Evolutionary conservation across 2,329 filamentous ascomycete genomes (phyloP).

Genomic region (Epichloe festucae): DNA sequence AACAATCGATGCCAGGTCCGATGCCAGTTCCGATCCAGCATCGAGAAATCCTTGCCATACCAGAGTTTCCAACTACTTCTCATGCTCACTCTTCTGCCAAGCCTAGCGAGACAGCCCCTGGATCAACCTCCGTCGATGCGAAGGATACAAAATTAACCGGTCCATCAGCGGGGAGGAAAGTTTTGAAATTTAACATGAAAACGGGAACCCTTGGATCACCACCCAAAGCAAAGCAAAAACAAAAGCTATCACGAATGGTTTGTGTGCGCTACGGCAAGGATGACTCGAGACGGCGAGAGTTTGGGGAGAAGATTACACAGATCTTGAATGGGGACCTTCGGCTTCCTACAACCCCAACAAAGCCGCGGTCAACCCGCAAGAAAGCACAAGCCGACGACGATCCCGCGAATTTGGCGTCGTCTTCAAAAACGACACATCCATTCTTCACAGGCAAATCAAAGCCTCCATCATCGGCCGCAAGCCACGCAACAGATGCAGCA

Average conservation of each 20-base stretch:
- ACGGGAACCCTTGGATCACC: slow-evolving; percentile 52
- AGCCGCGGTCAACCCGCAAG: background rate
- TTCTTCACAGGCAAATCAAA: slow-evolving; percentile 28
- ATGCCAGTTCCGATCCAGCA: background rate
- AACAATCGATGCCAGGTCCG: background rate
- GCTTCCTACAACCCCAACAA: slow-evolving; percentile 12
- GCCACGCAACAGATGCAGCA: slow-evolving; percentile 9
- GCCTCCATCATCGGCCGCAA: slow-evolving; percentile 10
- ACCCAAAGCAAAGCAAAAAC: slow-evolving; percentile 36
- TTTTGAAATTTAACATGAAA: slow-evolving; percentile 44
- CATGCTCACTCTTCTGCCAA: background rate
- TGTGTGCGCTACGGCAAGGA: slow-evolving; percentile 47
- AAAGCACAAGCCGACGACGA: background rate
- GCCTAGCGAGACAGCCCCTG: background rate
- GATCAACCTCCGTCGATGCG: background rate
- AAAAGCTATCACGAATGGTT: slow-evolving; percentile 30
- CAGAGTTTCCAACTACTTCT: background rate
- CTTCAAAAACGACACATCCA: slow-evolving; percentile 25
- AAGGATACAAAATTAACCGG: background rate
- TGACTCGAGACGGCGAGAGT: slow-evolving; percentile 25
- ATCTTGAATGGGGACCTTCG: slow-evolving; percentile 36
- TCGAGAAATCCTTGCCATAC: background rate
- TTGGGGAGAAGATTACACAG: slow-evolving; percentile 49
- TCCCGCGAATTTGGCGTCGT: slow-evolving; percentile 8
- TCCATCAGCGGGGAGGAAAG: slow-evolving; percentile 23